Percentiles rank a stretch among this genome's conserved stretches.
Evolutionary conservation across 2,329 filamentous ascomycete species (phyloP).

Genomic region (Beauveria medogensis): DNA sequence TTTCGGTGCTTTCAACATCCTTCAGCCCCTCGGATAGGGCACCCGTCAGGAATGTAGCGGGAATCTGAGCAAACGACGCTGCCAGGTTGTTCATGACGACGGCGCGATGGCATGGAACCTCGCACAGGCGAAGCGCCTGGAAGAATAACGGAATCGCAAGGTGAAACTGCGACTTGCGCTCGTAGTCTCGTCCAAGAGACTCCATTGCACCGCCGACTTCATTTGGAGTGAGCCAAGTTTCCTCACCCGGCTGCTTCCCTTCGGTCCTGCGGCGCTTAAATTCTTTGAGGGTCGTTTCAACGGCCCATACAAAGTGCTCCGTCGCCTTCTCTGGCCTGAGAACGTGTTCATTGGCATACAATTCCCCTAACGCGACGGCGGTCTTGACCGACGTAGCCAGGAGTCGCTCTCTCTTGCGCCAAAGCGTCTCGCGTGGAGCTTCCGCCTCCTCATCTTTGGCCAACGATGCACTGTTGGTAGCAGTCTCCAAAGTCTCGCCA

Average conservation of each 20-base stretch:
- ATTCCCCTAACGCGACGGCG: constrained; percentile 73
- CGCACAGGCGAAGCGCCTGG: constrained; percentile 67
- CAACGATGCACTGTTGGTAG: background rate
- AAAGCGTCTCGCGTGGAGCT: constrained; percentile 38
- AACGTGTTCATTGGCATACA: constrained; percentile 72
- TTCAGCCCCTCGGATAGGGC: constrained; percentile 22
- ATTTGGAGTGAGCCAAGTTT: constrained; percentile 60
- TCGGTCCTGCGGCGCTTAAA: constrained; percentile 57
- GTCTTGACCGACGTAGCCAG: constrained; percentile 68
- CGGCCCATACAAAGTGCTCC: constrained; percentile 65
- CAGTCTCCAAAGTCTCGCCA: background rate
- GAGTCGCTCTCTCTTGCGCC: constrained; percentile 55
- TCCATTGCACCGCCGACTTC: constrained; percentile 70
- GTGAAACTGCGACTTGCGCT: constrained; percentile 64
- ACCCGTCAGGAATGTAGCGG: constrained; percentile 24
- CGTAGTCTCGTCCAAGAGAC: constrained; percentile 69
- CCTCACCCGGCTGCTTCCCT: constrained; percentile 62
- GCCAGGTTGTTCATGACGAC: constrained; percentile 83
- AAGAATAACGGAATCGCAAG: constrained; percentile 81
- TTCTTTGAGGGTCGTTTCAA: constrained; percentile 72
- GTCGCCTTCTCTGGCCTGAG: constrained; percentile 67
- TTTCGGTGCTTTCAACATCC: constrained; percentile 21
- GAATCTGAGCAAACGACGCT: constrained; percentile 63
- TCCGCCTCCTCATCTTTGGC: constrained; percentile 12
- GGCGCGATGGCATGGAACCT: constrained; percentile 64